A percentile compares a stretch with the other conserved stretches of the same genome.
phyloP scores from a whole-genome alignment of 768 basidiomycete genomes.

The Russula sp. region DNA sequence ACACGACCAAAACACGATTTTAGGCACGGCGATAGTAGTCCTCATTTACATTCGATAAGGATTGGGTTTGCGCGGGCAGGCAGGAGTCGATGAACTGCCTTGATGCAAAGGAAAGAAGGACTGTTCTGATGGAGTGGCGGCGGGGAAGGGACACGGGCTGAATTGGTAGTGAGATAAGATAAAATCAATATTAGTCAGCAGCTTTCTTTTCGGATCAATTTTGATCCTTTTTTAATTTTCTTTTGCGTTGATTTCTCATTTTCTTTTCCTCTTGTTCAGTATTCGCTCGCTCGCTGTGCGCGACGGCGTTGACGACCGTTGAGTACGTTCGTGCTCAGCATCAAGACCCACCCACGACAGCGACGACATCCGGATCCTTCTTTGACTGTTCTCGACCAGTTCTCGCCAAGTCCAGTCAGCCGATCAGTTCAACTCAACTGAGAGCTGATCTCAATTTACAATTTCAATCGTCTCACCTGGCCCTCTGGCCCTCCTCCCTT shows the following conservation, averaged over 20 bases:
- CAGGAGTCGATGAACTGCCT: not conserved
- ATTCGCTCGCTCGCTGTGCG: not conserved
- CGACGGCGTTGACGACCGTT: slow-evolving; percentile 8
- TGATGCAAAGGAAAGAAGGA: not conserved
- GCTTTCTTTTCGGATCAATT: not conserved
- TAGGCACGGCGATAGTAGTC: not conserved
- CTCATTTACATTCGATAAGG: not conserved
- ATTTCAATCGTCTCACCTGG: not conserved
- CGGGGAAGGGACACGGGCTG: not conserved
- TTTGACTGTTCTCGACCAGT: not conserved
- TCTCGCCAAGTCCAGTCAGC: not conserved
- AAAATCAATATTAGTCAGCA: slow-evolving; percentile 5
- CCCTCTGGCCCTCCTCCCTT: not conserved
- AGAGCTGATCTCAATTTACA: slow-evolving; percentile 9
- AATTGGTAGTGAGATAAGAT: not conserved
- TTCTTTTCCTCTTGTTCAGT: not conserved
- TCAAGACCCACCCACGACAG: slow-evolving; percentile 5
- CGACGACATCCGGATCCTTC: not conserved
- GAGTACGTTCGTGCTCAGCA: not conserved
- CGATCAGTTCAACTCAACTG: not conserved
- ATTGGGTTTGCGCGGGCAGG: not conserved
- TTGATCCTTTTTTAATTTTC: not conserved
- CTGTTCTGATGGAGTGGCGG: not conserved
- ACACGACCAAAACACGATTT: not conserved
- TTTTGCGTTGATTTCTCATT: not conserved